Conservation (phyloP, 2,329 filamentous ascomycete genomes). For the Mycocentrospora acerina region DNA sequence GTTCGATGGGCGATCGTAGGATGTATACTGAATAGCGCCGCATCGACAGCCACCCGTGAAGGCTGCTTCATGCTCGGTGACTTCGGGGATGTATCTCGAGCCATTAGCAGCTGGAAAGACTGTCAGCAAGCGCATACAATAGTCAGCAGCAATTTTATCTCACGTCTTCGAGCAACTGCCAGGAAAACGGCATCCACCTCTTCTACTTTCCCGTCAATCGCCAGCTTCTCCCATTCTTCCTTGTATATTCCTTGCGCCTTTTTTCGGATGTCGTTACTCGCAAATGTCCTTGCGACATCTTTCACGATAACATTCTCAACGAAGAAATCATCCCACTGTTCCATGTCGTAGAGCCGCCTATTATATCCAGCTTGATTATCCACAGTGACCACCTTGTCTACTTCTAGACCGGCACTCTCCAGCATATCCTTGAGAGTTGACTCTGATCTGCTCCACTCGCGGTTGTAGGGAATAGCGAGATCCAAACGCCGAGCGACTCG, state of each 20-base stretch:
- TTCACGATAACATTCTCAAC: slow-evolving; percentile 35
- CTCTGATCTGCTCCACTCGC: slow-evolving; percentile 38
- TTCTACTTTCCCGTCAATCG: slow-evolving; percentile 39
- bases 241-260: slow-evolving; percentile 38
- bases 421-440: slow-evolving; percentile 34
- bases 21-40: slow-evolving; percentile 45
- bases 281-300: slow-evolving; percentile 27
- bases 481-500: slow-evolving; percentile 36
- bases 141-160: slow-evolving; percentile 5
- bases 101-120: slow-evolving; percentile 24
- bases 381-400: slow-evolving; percentile 31
- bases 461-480: slow-evolving; percentile 39
- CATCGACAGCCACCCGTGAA: slow-evolving; percentile 50
- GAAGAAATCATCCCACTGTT: slow-evolving; percentile 39
- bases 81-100: slow-evolving; percentile 18
- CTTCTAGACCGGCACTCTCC: slow-evolving; percentile 39
- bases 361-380: slow-evolving; percentile 40
- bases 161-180: slow-evolving; percentile 37
- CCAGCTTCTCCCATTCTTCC: slow-evolving; percentile 43
- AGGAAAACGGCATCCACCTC: slow-evolving; percentile 45
- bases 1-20: slow-evolving; percentile 36
- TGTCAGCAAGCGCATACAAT: slow-evolving; percentile 5
- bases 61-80: slow-evolving; percentile 11
- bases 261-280: slow-evolving; percentile 30
- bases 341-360: slow-evolving; percentile 27